Evolutionary conservation across 306 rosid species (phyloP).

Genomic region (Echinosophora koreensis): DNA sequence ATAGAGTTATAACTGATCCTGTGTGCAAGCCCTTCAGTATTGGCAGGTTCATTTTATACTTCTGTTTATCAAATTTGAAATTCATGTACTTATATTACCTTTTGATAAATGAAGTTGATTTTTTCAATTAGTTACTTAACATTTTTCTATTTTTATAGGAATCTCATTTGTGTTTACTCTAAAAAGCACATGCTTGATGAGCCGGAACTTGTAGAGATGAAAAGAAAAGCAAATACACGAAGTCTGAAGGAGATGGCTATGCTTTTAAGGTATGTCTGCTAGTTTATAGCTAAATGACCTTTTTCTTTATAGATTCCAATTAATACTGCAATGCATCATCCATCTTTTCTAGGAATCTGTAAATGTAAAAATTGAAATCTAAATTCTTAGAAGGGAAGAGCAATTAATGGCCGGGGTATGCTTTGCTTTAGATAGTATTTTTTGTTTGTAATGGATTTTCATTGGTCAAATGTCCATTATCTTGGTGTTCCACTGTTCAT

Average conservation of each 20-base stretch:
- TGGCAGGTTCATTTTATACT: conserved; percentile 77
- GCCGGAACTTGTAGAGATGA: conserved; percentile 85
- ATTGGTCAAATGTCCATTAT: conserved; percentile 29
- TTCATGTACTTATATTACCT: conserved; percentile 27
- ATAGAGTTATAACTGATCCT: conserved; percentile 93
- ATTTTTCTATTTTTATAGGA: conserved; percentile 58
- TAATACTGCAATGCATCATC: conserved; percentile 36
- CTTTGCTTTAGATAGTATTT: conserved; percentile 33
- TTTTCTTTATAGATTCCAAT: neutral
- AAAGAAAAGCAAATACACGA: conserved; percentile 87
- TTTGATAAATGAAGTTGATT: conserved; percentile 27
- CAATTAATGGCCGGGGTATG: conserved; percentile 1
- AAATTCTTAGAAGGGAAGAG: conserved; percentile 24
- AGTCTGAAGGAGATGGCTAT: conserved; percentile 96
- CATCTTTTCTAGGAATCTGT: conserved; percentile 17
- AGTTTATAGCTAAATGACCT: conserved; percentile 31
- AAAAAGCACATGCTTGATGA: conserved; percentile 94
- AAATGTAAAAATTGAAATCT: conserved; percentile 31
- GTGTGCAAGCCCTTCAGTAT: conserved; percentile 97
- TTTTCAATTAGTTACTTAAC: neutral
- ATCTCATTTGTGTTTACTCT: conserved; percentile 97
- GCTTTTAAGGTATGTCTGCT: conserved; percentile 75
- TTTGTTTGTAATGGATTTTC: conserved; percentile 27
- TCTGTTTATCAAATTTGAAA: conserved; percentile 36
- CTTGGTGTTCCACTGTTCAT: conserved; percentile 32